A percentile compares a stretch with the other conserved stretches of the same genome.
Conservation (phyloP, 1,284 basidiomycete genomes). For the Melampsora abietis-canadensis region DNA sequence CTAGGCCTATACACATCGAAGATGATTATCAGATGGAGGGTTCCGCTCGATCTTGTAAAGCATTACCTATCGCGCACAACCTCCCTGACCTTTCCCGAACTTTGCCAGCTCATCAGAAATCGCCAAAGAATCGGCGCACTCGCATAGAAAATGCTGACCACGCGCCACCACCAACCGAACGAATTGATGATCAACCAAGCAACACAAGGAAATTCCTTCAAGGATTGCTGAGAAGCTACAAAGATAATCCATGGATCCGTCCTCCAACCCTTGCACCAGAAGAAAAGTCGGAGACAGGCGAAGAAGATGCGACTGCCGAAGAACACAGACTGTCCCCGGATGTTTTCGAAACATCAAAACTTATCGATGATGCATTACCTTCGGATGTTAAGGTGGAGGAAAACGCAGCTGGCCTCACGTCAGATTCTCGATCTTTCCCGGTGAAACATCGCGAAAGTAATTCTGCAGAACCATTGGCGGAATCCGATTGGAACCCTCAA, state of each 20-base stretch:
- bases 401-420: not conserved
- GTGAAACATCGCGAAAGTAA: not conserved
- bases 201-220: not conserved
- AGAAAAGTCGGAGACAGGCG: not conserved
- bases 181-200: not conserved
- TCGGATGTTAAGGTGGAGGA: not conserved
- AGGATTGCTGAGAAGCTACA: slow-evolving; percentile 10
- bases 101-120: no score
- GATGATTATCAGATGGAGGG: not conserved
- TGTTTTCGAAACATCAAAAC: not conserved
- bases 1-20: not conserved
- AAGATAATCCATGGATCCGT: slow-evolving; percentile 18
- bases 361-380: not conserved
- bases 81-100: no score
- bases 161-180: no score
- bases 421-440: not conserved
- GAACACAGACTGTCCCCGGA: not conserved
- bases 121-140: no score
- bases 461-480: not conserved
- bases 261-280: not conserved
- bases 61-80: no score
- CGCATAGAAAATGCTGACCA: no score
- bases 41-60: no score
- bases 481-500: not conserved
- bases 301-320: not conserved